Percentiles rank a stretch among this genome's conserved stretches.
Conservation (phyloP, 2,329 filamentous ascomycete species). For the Claviceps sp. region DNA sequence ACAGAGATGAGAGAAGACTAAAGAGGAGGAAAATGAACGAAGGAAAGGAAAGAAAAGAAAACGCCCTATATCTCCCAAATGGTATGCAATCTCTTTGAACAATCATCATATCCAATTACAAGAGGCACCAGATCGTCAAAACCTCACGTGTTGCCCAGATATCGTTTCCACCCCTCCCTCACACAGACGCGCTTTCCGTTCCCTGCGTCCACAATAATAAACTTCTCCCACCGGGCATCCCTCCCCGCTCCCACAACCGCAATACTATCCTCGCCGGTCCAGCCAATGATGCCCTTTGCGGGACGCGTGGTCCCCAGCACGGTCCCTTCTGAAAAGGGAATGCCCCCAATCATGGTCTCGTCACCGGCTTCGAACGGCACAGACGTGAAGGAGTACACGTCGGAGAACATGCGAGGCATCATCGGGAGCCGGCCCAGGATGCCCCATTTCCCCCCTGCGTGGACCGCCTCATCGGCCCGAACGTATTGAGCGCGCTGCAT, state of each 20-base stretch:
- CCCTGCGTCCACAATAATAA: conserved; percentile 54
- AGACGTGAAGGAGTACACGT: conserved; percentile 75
- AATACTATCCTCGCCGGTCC: conserved; percentile 62
- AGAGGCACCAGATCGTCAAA: not conserved
- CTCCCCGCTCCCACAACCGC: conserved; percentile 66
- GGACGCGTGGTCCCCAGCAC: conserved; percentile 43
- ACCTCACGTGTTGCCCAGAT: conserved; percentile 36
- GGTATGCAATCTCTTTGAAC: not conserved
- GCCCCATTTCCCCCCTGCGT: conserved; percentile 64
- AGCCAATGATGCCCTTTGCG: conserved; percentile 74
- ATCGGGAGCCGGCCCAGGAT: conserved; percentile 72
- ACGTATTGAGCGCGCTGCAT: conserved; percentile 19
- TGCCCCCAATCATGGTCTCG: conserved; percentile 40
- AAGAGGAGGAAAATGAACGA: not conserved
- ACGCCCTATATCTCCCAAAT: not conserved
- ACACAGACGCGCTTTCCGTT: conserved; percentile 54
- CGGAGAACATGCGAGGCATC: conserved; percentile 77
- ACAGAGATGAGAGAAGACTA: not conserved
- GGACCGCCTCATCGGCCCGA: conserved; percentile 9
- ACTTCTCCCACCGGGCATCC: conserved; percentile 81
- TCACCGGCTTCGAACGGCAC: conserved; percentile 74
- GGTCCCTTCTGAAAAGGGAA: conserved; percentile 29
- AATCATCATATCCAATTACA: not conserved
- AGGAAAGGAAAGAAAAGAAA: not conserved
- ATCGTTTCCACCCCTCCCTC: conserved; percentile 72